These are phyloP conservation scores for Didymella exigua DNA, from an alignment of 2,329 filamentous ascomycete genomes.

Conservation along the genomic window DNA sequence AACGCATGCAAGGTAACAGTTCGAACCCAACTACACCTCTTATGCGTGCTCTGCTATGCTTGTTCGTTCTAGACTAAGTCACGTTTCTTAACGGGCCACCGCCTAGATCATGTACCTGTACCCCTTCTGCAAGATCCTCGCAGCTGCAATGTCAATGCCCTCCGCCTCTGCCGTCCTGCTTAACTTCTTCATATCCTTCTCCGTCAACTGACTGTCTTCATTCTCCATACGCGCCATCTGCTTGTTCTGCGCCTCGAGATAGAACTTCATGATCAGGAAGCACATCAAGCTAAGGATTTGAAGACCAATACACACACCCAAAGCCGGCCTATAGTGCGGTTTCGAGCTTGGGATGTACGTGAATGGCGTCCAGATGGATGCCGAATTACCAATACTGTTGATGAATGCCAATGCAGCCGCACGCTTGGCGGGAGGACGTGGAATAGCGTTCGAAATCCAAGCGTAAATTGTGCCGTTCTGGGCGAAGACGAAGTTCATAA, in stretches of 20 bases:
- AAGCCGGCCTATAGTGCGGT: constrained; percentile 28
- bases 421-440: constrained; percentile 60
- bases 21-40: neutral
- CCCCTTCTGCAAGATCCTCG: constrained; percentile 59
- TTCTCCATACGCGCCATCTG: constrained; percentile 58
- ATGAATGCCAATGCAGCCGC: constrained; percentile 62
- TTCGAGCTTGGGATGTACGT: constrained; percentile 39
- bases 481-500: constrained; percentile 62
- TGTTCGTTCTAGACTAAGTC: neutral
- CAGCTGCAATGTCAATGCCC: constrained; percentile 56
- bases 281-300: constrained; percentile 23
- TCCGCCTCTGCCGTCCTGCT: constrained; percentile 59
- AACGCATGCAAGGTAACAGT: neutral
- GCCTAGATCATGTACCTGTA: constrained; percentile 58
- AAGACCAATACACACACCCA: constrained; percentile 31
- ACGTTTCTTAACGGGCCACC: neutral
- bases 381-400: constrained; percentile 60
- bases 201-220: constrained; percentile 52
- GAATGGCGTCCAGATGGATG: constrained; percentile 56
- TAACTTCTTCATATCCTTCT: constrained; percentile 55
- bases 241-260: constrained; percentile 53
- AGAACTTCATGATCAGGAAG: constrained; percentile 24
- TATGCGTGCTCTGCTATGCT: neutral
- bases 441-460: constrained; percentile 59
- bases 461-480: constrained; percentile 63